Evolutionary conservation across 805 yeast species (phyloP).

Genomic region (Monosporozyma aquatica): DNA sequence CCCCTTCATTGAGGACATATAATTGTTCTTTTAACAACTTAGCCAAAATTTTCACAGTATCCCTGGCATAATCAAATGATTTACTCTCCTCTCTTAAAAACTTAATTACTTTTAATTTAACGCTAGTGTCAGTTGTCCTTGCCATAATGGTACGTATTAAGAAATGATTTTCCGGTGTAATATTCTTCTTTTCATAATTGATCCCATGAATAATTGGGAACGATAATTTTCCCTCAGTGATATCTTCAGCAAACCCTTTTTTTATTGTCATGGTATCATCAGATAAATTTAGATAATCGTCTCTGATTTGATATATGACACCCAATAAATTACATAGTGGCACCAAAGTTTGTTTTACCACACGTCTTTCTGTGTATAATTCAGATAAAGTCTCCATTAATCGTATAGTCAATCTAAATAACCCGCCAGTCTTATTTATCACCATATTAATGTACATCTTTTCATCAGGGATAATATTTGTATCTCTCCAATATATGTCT

Average conservation of each 20-base stretch:
- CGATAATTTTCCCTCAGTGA: conserved; percentile 82
- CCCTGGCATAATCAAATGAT: conserved; percentile 22
- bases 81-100: conserved; percentile 33
- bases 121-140: conserved; percentile 40
- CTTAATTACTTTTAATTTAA: conserved; percentile 44
- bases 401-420: conserved; percentile 65
- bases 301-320: conserved; percentile 73
- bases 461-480: conserved; percentile 43
- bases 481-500: conserved; percentile 83
- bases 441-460: conserved; percentile 71
- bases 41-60: conserved; percentile 15
- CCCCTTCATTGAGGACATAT: conserved; percentile 16
- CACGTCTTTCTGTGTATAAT: conserved; percentile 4
- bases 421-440: conserved; percentile 81
- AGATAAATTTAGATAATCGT: conserved; percentile 68
- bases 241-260: conserved; percentile 79
- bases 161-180: conserved; percentile 30
- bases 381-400: conserved; percentile 40
- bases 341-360: conserved; percentile 30
- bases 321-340: conserved; percentile 73
- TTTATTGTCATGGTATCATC: conserved; percentile 38
- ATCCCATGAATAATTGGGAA: conserved; percentile 74
- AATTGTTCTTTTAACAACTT: conserved; percentile 13
- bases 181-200: conserved; percentile 14
- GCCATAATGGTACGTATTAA: conserved; percentile 43